These are phyloP conservation scores for Talaromyces atroroseus DNA, from an alignment of 2,329 filamentous ascomycete species.

Conservation along the genomic window DNA sequence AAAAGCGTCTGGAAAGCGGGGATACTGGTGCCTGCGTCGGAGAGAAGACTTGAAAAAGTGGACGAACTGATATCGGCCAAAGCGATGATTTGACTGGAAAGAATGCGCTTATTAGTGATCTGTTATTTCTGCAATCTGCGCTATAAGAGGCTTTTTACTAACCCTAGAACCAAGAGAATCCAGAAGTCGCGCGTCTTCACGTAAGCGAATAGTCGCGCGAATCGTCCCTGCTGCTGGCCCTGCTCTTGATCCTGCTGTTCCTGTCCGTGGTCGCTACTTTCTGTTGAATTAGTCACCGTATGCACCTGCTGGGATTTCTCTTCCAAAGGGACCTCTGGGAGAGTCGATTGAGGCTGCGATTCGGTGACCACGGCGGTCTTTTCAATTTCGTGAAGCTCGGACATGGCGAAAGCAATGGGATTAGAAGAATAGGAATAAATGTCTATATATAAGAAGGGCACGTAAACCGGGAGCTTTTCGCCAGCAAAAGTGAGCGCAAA, in stretches of 20 bases:
- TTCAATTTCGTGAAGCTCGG: neutral
- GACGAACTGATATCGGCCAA: conserved; percentile 90
- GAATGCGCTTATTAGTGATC: neutral
- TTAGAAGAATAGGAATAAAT: neutral
- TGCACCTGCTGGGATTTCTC: conserved; percentile 7
- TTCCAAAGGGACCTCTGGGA: neutral
- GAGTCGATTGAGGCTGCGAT: neutral
- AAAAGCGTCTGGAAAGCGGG: conserved; percentile 95
- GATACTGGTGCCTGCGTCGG: conserved; percentile 64
- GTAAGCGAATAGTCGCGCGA: conserved; percentile 7
- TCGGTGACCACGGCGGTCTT: conserved; percentile 6
- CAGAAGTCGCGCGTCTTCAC: conserved; percentile 13
- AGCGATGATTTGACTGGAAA: conserved; percentile 65
- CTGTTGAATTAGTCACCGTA: conserved; percentile 3
- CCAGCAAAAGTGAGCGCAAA: conserved; percentile 48
- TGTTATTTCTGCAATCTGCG: neutral
- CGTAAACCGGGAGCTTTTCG: conserved; percentile 42
- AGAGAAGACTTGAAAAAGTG: conserved; percentile 77
- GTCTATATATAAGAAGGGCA: conserved; percentile 21
- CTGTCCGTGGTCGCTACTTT: neutral
- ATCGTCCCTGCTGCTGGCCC: neutral
- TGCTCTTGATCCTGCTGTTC: conserved; percentile 7
- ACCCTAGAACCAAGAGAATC: conserved; percentile 11
- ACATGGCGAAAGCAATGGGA: conserved; percentile 19
- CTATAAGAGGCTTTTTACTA: neutral